Evolutionary conservation across 2,329 filamentous ascomycete species (phyloP), one percentile per base, ranked within the genome.

Genomic region (Calycina herbarum): DNA sequence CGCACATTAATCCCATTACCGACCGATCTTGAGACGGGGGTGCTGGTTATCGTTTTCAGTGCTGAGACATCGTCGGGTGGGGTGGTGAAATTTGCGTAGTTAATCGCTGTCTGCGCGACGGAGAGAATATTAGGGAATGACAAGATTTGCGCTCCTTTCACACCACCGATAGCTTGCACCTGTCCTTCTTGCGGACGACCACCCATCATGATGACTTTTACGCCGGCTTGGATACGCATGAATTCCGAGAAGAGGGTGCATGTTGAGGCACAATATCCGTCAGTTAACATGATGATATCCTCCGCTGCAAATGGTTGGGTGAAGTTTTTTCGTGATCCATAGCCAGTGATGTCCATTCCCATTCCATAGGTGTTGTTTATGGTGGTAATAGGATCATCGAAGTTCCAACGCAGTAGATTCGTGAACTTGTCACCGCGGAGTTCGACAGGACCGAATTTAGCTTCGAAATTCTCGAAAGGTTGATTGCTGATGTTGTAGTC

Each of bases 81-180:
- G 11, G 60, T 60, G 1, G 33, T 62, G 17, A 40, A 33, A 10
- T 20, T 15, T 6, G 63, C 8, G 33, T 59, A 56, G 4, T 15
- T 3, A n/a, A 67, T 58, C 0, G 71, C 69, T 3, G 10, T 5
- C 56, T 72, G 66, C 0, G 68, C 71, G 17, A 68, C 61, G 35
- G 17, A 13, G 42, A 70, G 69, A 40, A 75, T 70, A 24, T 66
- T 63, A 1, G 29, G 8, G 31, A 67, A 75, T 4, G 13, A 17
- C n/a, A 68, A 40, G 24, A 70, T 73, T 65, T 82, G 79, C 0
- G 78, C 77, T 38, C 88, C 89, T 71, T 89, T 87, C 59, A 86
- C 82, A n/a, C 88, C 89, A n/a, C 88, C 87, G 20, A 89, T 80
- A 4, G 81, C 82, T 77, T 89, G 86, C 78, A 89, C 90, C 0